A percentile compares a stretch with the other conserved stretches of the same genome.
Evolutionary conservation across 2,329 filamentous ascomycete genomes (phyloP).

Genomic region (Trichoderma asperellum): DNA sequence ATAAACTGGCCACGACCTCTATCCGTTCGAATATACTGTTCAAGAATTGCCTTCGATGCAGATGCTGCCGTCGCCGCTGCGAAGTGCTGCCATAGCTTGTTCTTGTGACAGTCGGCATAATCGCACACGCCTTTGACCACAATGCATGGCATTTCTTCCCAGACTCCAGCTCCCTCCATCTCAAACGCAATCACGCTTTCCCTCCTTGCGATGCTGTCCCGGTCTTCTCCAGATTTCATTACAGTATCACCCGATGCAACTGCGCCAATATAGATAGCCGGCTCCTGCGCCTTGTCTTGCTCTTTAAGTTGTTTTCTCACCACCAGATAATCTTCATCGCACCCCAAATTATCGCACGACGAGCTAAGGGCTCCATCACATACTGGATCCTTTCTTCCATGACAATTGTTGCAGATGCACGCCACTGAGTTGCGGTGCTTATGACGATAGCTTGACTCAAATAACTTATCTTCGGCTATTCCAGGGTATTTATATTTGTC

Average conservation of each 20-base stretch:
- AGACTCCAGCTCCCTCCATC: constrained; percentile 40
- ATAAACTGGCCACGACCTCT: background rate
- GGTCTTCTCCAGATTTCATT: constrained; percentile 42
- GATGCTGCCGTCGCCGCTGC: constrained; percentile 9
- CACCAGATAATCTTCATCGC: background rate
- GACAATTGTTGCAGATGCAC: background rate
- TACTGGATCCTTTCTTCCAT: background rate
- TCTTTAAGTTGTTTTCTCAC: background rate
- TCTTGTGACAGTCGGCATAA: constrained; percentile 22
- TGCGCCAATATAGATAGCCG: background rate
- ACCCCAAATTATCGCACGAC: background rate
- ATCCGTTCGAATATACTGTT: background rate
- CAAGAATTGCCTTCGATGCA: background rate
- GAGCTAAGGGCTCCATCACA: background rate
- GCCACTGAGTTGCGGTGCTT: constrained; percentile 34
- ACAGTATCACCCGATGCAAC: constrained; percentile 43
- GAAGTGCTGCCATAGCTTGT: constrained; percentile 10
- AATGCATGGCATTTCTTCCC: constrained; percentile 39
- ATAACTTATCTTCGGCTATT: constrained; percentile 37
- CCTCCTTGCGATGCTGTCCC: constrained; percentile 39
- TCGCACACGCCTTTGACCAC: constrained; percentile 28
- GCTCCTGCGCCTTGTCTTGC: background rate
- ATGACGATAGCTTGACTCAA: constrained; percentile 39
- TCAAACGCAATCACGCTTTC: constrained; percentile 35
- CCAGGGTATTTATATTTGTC: constrained; percentile 37